phyloP scores from a whole-genome alignment of 2,329 filamentous ascomycete species.

The Colletotrichum sp. region DNA sequence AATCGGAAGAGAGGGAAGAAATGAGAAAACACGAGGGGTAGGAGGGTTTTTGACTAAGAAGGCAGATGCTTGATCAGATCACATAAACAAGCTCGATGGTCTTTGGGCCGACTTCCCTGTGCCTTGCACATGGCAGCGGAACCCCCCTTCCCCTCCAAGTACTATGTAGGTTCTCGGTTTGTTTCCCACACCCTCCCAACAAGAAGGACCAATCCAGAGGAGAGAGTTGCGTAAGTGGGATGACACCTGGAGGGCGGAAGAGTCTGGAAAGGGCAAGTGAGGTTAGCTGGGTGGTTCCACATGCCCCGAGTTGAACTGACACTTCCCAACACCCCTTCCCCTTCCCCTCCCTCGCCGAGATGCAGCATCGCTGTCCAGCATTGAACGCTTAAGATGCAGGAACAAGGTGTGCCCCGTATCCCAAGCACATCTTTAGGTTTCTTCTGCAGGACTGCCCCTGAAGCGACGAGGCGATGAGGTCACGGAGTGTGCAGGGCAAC shows the following conservation, averaged over 20 bases:
- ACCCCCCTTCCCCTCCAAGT: background rate
- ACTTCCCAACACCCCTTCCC: background rate
- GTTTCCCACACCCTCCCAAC: background rate
- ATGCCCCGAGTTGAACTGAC: background rate
- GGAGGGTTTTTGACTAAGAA: background rate
- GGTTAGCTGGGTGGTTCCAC: background rate
- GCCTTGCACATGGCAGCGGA: background rate
- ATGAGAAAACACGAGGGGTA: background rate
- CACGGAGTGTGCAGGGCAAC: background rate
- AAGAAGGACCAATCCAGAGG: background rate
- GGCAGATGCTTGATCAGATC: background rate
- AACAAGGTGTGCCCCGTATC: constrained; percentile 11
- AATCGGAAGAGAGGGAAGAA: background rate
- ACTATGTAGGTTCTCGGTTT: background rate
- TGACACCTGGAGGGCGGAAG: background rate
- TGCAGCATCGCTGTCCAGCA: background rate
- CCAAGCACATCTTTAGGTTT: background rate
- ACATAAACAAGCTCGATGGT: background rate
- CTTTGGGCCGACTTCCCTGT: background rate
- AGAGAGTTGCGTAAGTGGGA: background rate
- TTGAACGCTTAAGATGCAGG: background rate
- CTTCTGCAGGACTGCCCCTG: background rate
- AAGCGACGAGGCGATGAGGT: background rate
- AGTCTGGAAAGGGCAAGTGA: constrained; percentile 3
- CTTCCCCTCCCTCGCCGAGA: background rate